Base-by-base conservation (phyloP, 176 grass and related monocot species). In the Oryza brachyantha region DNA sequence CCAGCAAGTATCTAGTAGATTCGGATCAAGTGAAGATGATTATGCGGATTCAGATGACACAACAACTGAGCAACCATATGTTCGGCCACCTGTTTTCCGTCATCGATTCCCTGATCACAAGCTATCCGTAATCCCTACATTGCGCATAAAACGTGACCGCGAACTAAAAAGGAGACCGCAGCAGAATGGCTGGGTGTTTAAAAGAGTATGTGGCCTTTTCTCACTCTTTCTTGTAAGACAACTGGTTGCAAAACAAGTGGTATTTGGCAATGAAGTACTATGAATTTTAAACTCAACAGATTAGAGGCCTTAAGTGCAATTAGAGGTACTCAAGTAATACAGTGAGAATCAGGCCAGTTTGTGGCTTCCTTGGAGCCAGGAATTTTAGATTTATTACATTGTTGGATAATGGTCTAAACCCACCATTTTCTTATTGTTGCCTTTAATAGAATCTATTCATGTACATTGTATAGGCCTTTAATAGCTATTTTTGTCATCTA, bases 1-100 rank as follows among this genome's bases (percentile, higher is more conserved):
- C 65, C 85, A 81, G 72, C 92, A 84, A 85, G 86, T 74, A n/a
- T 87, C 81, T 50, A 91, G 86, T 76, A 88, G 85, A 78, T 96
- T 89, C 72, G 84, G 79, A 29, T 99, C 96, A 43, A 95, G 96
- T 28, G 92, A 99, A 68, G 96, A 99, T 85, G 96, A 99, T 80
- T 92, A 93, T 79, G 82, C 57, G 0, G 90, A 99, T 80, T 89
- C 88, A 22, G 92, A 99, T 89, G 92, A 89, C 63, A 93, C 92
- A 21, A 71, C 89, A 82, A 93, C 86, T 80, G 85, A 84, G 79
- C 79, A 77, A 36, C 64, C 71, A 57, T 86, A 86, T 68, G 69
- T 84, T 68, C 61, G 77, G 55, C 80, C 87, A 74, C 78, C 82
- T 81, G 59, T 74, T 81, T 28, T 84, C 61, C 87, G 86, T 75